These are phyloP conservation scores for Eimeria brunetti DNA, from an alignment of 169 alveolate species.

Conservation along the genomic window DNA sequence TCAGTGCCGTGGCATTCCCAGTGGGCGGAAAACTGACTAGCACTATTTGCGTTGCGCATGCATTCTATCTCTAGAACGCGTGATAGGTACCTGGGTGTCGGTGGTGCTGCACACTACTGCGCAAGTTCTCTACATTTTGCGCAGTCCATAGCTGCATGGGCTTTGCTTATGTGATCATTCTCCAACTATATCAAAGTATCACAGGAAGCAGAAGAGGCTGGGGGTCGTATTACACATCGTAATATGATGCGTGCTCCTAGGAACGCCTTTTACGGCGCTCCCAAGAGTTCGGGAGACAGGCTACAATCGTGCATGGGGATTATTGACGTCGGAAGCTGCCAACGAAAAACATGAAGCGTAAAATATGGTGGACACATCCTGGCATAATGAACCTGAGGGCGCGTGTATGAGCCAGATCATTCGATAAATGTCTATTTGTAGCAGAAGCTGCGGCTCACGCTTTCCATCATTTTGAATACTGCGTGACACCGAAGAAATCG, in stretches of 20 bases:
- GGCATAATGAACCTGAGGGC: neutral
- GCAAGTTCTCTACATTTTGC: neutral
- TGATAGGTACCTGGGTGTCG: neutral
- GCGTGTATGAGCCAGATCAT: neutral
- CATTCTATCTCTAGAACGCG: neutral
- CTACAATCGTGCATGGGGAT: neutral
- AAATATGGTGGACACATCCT: neutral
- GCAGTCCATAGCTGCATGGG: neutral
- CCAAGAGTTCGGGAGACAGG: neutral
- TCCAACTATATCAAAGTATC: neutral
- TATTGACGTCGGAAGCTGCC: neutral
- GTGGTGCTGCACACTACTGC: neutral
- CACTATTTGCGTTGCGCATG: neutral
- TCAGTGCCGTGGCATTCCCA: neutral
- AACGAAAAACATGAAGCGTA: neutral
- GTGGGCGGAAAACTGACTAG: neutral
- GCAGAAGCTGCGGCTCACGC: neutral
- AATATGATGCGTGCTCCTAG: neutral
- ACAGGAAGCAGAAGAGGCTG: neutral
- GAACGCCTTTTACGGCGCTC: neutral
- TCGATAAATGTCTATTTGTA: neutral
- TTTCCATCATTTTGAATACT: neutral
- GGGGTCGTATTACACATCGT: neutral
- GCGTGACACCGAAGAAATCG: neutral
- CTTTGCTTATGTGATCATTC: neutral